Base-by-base conservation (phyloP, 2,329 filamentous ascomycete species). In the Colletotrichum sp. region DNA sequence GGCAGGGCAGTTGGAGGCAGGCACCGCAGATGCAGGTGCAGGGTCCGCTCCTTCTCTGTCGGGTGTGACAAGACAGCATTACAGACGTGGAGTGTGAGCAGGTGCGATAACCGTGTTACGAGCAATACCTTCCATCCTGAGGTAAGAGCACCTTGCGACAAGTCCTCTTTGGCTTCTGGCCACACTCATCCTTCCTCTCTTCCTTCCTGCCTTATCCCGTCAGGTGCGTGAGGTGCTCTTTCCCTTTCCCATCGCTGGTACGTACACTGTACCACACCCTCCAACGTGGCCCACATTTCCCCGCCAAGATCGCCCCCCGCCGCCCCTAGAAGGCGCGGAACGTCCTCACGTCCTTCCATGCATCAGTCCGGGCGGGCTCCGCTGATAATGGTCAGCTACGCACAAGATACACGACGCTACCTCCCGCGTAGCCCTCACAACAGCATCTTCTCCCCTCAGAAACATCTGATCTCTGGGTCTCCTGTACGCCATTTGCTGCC, bases 291-390 rank as follows among this genome's bases (percentile, higher is more conserved):
- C 44, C 70, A 30, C 13, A 16, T 28, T 49, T 34, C 57, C 63
- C 72, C 62, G 72, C 72, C 72, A 72, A 72, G 69, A 72, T 75
- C 64, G 62, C 24, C 24, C 32, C 62, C 55, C 30, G 55, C 70
- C 57, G 64, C 39, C 64, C 44, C 64, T 76, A 76, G 74, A 76
- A 76, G 70, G 36, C 59, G 70, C 59, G 70, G 74, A 76, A 74
- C 26, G 74, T 69, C 32, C 74, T 76, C 73, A 74, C 26, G 74
- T 69, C 32, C 74, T 76, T 76, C 74, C 28, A 74, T 76, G 74
- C 74, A 73, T 69, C 32, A 73, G 55, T 30, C 70, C 74, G 70
- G 74, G 70, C 64, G 70, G 74, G 64, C 64, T 60, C 70, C 64
- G 74, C 74, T 74, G 70, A 39, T 69, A 69, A 49, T 69, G 32